Evolutionary conservation across 2,329 filamentous ascomycete species (phyloP).

Genomic region (Colletotrichum filicis): DNA sequence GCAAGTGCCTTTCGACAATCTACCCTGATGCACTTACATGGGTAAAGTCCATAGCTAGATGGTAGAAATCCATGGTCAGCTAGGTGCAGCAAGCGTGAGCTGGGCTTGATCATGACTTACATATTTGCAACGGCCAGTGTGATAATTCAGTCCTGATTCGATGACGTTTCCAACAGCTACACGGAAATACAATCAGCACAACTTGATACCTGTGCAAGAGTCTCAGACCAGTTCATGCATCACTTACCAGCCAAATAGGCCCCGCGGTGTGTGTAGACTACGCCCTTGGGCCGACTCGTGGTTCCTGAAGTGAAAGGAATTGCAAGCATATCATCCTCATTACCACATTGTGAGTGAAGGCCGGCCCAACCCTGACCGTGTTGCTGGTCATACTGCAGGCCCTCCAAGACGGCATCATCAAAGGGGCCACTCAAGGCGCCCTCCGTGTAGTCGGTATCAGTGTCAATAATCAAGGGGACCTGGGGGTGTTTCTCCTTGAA

Average conservation of each 20-base stretch:
- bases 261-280: constrained; percentile 90
- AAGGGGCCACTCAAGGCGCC: constrained; percentile 83
- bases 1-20: constrained; percentile 41
- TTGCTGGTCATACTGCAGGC: constrained; percentile 76
- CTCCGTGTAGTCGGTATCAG: constrained; percentile 81
- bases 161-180: constrained; percentile 84
- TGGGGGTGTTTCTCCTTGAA: constrained; percentile 71
- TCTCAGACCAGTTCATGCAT: too few relatives aligned
- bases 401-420: constrained; percentile 85
- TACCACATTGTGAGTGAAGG: constrained; percentile 73
- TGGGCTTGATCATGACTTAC: not conserved
- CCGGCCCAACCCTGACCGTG: constrained; percentile 80
- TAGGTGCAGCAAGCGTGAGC: not conserved
- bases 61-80: not conserved
- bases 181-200: constrained; percentile 9
- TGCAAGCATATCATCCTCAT: constrained; percentile 86
- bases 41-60: constrained; percentile 82
- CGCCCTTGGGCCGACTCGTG: constrained; percentile 91
- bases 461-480: constrained; percentile 81
- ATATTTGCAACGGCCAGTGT: constrained; percentile 78
- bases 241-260: constrained; percentile 56
- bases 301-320: constrained; percentile 96
- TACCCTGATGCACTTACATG: constrained; percentile 74
- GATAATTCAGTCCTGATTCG: constrained; percentile 84
- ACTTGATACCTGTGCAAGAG: not conserved